Conservation (phyloP, 176 grass and related monocot genomes). For the Secale cereale region DNA sequence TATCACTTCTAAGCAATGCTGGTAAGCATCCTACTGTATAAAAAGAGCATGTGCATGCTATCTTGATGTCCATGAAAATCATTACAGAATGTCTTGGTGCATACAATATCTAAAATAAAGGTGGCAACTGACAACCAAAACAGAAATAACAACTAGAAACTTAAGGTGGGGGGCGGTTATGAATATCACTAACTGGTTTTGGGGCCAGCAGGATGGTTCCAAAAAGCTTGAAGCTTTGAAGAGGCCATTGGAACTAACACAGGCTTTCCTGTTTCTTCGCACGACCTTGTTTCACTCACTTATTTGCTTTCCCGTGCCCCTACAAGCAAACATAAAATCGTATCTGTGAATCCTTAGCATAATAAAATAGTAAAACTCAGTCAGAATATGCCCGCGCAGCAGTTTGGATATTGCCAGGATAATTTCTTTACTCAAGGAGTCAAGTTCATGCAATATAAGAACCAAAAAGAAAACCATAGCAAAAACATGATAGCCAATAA, state of each 20-base stretch:
- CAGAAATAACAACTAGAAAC: neutral
- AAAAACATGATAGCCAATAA: neutral
- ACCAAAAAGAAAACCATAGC: neutral
- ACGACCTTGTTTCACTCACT: slow-evolving; percentile 1
- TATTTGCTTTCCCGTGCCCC: neutral
- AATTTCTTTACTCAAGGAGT: neutral
- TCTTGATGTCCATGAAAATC: neutral
- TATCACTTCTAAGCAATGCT: neutral
- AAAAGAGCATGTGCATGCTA: neutral
- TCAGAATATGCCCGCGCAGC: neutral
- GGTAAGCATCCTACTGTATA: neutral
- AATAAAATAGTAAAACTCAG: neutral
- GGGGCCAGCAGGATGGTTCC: slow-evolving; percentile 91
- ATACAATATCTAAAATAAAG: neutral
- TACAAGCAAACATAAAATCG: slow-evolving; percentile 7
- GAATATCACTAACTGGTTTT: slow-evolving; percentile 68
- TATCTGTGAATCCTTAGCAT: neutral
- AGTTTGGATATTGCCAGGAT: neutral
- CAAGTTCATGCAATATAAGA: neutral
- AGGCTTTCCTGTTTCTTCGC: slow-evolving; percentile 10
- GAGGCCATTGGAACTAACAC: slow-evolving; percentile 44
- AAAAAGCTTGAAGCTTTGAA: slow-evolving; percentile 83
- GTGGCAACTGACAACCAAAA: neutral
- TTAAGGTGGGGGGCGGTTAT: neutral
- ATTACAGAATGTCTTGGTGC: neutral